Evolutionary conservation across 2,329 filamentous ascomycete species (phyloP).

Genomic region (Penicillium janthinellum): DNA sequence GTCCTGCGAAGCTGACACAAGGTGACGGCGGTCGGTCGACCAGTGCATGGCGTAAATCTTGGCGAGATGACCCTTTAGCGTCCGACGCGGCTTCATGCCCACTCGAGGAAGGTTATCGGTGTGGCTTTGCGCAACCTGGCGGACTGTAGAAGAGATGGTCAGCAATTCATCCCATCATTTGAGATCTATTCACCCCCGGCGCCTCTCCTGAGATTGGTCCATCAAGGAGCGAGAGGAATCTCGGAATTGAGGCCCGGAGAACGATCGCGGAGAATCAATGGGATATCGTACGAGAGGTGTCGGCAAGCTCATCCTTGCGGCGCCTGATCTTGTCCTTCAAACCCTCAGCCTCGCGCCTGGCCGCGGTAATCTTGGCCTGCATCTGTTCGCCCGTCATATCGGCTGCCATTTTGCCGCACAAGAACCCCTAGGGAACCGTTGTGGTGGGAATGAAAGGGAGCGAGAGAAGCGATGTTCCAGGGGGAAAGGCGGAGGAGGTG

Average conservation of each 20-base stretch:
- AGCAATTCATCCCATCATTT: conserved; percentile 25
- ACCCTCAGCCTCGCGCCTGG: conserved; percentile 94
- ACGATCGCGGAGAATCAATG: conserved; percentile 15
- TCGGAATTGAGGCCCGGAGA: neutral
- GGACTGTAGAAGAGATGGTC: conserved; percentile 60
- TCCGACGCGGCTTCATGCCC: conserved; percentile 96
- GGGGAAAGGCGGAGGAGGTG: conserved; percentile 12
- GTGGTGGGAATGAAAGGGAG: conserved; percentile 10
- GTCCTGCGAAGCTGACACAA: conserved; percentile 97
- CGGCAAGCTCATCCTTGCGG: conserved; percentile 99
- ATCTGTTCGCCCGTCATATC: conserved; percentile 62
- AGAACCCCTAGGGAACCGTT: conserved; percentile 28
- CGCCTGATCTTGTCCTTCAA: conserved; percentile 98
- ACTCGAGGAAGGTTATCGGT: conserved; percentile 91
- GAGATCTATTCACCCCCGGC: neutral
- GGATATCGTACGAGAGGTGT: conserved; percentile 83
- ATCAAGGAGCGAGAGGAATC: neutral
- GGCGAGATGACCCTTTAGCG: conserved; percentile 93
- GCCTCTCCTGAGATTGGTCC: neutral
- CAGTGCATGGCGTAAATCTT: conserved; percentile 99
- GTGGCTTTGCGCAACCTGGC: conserved; percentile 86
- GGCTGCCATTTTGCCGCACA: conserved; percentile 45
- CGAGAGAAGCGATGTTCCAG: conserved; percentile 12
- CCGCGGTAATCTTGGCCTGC: conserved; percentile 89
- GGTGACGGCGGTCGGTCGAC: conserved; percentile 95